These are phyloP conservation scores for Fraxinus pennsylvanica DNA, from an alignment of 257 asterid species.

Conservation along the genomic window DNA sequence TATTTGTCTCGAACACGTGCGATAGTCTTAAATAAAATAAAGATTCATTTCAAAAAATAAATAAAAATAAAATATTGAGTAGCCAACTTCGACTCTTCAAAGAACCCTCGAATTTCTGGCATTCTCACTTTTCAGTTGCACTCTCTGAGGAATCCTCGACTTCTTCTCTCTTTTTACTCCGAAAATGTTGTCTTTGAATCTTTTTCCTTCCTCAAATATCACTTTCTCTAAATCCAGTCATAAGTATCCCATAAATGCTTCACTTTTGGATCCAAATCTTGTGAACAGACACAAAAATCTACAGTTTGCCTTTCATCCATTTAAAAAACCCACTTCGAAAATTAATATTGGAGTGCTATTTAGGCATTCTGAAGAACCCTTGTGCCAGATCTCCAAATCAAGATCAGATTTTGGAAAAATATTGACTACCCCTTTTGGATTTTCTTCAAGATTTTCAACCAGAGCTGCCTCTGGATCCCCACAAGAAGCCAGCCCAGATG, in stretches of 20 bases:
- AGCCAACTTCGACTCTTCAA: neutral
- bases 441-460: conserved; percentile 36
- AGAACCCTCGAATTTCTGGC: neutral
- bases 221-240: conserved; percentile 47
- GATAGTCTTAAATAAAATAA: too few species aligned
- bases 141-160: neutral
- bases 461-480: conserved; percentile 56
- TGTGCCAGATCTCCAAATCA: conserved; percentile 52
- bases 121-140: conserved; percentile 13
- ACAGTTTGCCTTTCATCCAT: conserved; percentile 19
- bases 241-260: conserved; percentile 33
- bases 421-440: conserved; percentile 41
- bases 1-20: too few species aligned
- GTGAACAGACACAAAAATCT: conserved; percentile 26
- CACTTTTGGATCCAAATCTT: conserved; percentile 44
- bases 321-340: conserved; percentile 22
- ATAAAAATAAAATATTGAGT: neutral
- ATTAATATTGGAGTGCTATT: conserved; percentile 24
- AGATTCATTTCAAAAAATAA: too few species aligned
- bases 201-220: conserved; percentile 63
- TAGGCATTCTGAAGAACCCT: conserved; percentile 23
- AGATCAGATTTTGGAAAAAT: conserved; percentile 41
- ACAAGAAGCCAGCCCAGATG: conserved; percentile 62
- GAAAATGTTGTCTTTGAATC: conserved; percentile 66
- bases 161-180: neutral